Percentiles rank a stretch among this genome's conserved stretches.
phyloP scores from a whole-genome alignment of 139 green algal genomes.

The Eudorina sp. region DNA sequence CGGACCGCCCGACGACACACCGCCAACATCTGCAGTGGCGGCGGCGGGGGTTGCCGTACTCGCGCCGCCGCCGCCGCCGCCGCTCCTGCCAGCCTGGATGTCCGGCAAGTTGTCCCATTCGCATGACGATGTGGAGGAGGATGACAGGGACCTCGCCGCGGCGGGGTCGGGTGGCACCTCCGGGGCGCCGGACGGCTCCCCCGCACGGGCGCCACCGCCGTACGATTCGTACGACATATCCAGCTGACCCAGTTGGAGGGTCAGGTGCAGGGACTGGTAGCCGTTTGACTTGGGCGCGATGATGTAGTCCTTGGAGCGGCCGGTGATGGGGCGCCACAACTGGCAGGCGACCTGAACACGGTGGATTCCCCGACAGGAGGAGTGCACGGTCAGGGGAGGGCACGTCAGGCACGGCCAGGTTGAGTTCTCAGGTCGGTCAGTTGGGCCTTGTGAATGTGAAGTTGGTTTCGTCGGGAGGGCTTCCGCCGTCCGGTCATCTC shows the following conservation, averaged over 20 bases:
- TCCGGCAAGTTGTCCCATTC: not conserved
- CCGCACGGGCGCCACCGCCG: too few relatives aligned
- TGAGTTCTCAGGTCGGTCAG: too few relatives aligned
- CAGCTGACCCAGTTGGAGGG: slow-evolving; percentile 64
- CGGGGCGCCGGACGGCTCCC: too few relatives aligned
- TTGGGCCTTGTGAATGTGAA: too few relatives aligned
- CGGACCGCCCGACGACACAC: not conserved
- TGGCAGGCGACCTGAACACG: slow-evolving; percentile 62
- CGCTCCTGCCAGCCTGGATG: too few relatives aligned
- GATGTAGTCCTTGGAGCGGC: slow-evolving; percentile 94
- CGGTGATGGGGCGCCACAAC: slow-evolving; percentile 79
- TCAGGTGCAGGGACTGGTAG: slow-evolving; percentile 92
- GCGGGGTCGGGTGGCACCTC: too few relatives aligned
- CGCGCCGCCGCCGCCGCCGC: too few relatives aligned
- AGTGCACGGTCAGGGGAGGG: too few relatives aligned
- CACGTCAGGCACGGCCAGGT: too few relatives aligned
- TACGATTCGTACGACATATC: slow-evolving; percentile 22
- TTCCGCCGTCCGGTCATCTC: too few relatives aligned
- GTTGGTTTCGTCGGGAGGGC: too few relatives aligned
- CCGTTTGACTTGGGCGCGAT: slow-evolving; percentile 88
- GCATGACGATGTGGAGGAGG: not conserved
- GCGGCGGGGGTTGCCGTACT: not conserved
- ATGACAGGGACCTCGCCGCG: not conserved
- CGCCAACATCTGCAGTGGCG: not conserved
- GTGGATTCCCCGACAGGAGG: too few relatives aligned